Conservation (phyloP, 164 flowering plant species). For the Macadamia tetraphylla region DNA sequence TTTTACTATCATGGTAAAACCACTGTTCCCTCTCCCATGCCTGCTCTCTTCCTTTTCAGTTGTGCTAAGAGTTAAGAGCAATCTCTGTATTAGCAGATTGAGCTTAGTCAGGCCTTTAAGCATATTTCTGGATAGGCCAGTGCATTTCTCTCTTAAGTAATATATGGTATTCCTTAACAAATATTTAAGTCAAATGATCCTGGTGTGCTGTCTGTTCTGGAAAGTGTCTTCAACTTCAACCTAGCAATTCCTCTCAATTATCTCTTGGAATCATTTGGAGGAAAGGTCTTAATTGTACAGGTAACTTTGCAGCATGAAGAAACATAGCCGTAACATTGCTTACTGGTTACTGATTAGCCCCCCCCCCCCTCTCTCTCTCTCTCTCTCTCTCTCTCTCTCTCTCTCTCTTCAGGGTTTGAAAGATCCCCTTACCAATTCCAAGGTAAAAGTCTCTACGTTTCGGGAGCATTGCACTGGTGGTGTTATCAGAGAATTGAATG, state of each 20-base stretch:
- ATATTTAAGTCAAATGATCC: constrained; percentile 57
- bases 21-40: too few species aligned
- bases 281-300: constrained; percentile 49
- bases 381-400: background rate
- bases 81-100: too few species aligned
- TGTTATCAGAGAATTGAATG: constrained; percentile 40
- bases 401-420: constrained; percentile 44
- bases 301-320: constrained; percentile 17
- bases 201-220: constrained; percentile 46
- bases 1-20: too few species aligned
- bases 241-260: constrained; percentile 59
- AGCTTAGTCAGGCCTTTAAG: too few species aligned
- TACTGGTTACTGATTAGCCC: background rate
- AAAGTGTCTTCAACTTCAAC: constrained; percentile 54
- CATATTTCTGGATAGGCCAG: too few species aligned
- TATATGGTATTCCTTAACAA: constrained; percentile 22
- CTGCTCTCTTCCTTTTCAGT: too few species aligned
- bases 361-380: background rate
- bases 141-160: too few species aligned
- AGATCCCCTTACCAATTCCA: constrained; percentile 56
- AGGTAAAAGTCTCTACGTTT: constrained; percentile 39
- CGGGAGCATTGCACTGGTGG: constrained; percentile 40
- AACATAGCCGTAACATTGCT: background rate
- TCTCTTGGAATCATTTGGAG: constrained; percentile 41
- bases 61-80: too few species aligned